These are phyloP conservation scores for Quercus lobata DNA, from an alignment of 331 rosid genomes.

Conservation along the genomic window DNA sequence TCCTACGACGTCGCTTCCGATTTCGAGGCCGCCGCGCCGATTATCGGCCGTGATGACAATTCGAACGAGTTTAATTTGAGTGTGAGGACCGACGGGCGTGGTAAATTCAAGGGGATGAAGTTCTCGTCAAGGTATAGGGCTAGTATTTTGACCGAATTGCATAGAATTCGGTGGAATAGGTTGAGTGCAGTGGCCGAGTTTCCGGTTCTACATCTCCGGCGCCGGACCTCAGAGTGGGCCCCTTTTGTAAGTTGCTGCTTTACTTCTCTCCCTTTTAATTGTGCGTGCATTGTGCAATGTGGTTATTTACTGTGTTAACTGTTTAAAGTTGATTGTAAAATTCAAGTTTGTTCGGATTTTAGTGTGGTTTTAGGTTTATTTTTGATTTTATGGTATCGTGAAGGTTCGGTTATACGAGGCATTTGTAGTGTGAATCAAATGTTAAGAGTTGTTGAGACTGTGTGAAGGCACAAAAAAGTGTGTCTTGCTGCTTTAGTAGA, in stretches of 20 bases:
- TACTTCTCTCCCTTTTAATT: neutral
- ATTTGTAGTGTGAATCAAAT: neutral
- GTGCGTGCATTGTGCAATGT: neutral
- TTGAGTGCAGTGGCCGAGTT: slow-evolving; percentile 75
- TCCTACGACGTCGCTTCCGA: slow-evolving; percentile 70
- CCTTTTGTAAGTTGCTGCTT: slow-evolving; percentile 62
- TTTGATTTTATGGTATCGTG: neutral
- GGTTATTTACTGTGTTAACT: neutral
- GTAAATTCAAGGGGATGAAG: slow-evolving; percentile 79
- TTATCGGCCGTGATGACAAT: slow-evolving; percentile 76
- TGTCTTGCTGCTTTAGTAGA: neutral
- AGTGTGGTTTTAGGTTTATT: neutral
- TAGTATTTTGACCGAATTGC: slow-evolving; percentile 87
- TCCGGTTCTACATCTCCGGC: slow-evolving; percentile 84
- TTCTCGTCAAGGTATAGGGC: slow-evolving; percentile 86
- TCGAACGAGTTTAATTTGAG: slow-evolving; percentile 76
- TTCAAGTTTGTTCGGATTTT: neutral
- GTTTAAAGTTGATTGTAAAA: neutral
- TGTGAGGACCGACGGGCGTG: slow-evolving; percentile 88
- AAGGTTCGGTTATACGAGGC: neutral
- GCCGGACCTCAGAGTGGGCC: slow-evolving; percentile 82
- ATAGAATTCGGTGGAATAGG: slow-evolving; percentile 73
- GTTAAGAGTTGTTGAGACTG: neutral
- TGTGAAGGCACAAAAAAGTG: neutral
- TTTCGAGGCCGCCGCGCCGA: slow-evolving; percentile 69